Evolutionary conservation across 2,329 filamentous ascomycete species (phyloP), one percentile per base, ranked within the genome.

Genomic region (Davidsoniella australis): DNA sequence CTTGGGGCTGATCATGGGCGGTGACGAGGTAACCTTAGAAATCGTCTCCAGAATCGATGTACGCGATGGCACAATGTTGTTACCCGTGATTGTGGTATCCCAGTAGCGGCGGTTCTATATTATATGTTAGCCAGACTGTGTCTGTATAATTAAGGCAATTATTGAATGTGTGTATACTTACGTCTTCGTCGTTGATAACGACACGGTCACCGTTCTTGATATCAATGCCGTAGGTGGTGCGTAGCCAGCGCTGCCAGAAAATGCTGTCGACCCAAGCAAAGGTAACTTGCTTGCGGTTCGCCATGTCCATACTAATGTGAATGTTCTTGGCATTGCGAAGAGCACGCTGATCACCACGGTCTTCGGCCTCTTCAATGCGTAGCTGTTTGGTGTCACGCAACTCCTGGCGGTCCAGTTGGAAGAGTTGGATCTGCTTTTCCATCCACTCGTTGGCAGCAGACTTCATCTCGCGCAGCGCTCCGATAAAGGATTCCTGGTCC

Each of bases 181-280:
- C 87, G 63, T 94, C 87, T 70, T 96, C 85, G 58, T 98, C 91
- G 57, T 95, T 95, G 66, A 98, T 91, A 52, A 98, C 82, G 49
- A 98, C 85, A 54, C 85, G 78, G 63, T 96, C 91, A 44, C 89
- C 88, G 54, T 91, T 80, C 60, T 75, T 80, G 54, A 91, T 80
- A 57, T 93, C 84, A 56, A 96, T 82, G 49, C 89, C 89, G 60
- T 94, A 98, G 0, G 89, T 95, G n/a, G 82, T 88, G 56, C 82
- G 76, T 55, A 98, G 78, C 91, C 91, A 98, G 54, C 89, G 77
- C 64, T 96, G 88, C 91, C 91, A 98, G 64, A 96, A 96, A 6
- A 85, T 76, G 46, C 88, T 87, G 61, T 98, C 91, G 10, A 96
- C 86, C 91, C 91, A 98, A 10, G 91, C 91, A 64, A 98, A 98